These are phyloP conservation scores for Hygrophoropsis aurantiaca DNA, from an alignment of 768 basidiomycete species.

Conservation along the genomic window DNA sequence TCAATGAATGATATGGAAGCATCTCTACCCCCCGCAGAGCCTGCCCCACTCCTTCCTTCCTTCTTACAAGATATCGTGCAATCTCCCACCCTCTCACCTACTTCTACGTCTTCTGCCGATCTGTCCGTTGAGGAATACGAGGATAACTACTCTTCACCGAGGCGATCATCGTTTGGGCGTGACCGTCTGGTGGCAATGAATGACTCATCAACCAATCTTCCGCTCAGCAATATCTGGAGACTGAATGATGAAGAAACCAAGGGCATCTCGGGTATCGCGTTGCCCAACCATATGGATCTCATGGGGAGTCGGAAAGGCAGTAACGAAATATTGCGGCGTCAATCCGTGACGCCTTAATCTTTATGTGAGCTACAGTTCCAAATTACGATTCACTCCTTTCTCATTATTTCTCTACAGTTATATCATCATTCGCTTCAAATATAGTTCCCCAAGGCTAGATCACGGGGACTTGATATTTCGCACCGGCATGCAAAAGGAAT, in stretches of 20 bases:
- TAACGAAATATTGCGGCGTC: conserved; percentile 34
- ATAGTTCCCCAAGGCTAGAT: not conserved
- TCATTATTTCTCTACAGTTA: not conserved
- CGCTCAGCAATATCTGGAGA: conserved; percentile 63
- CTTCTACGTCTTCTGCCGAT: conserved; percentile 66
- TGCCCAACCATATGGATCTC: conserved; percentile 42
- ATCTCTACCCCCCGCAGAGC: conserved; percentile 30
- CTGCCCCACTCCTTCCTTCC: conserved; percentile 62
- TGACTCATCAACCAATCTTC: conserved; percentile 28
- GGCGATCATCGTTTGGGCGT: conserved; percentile 21
- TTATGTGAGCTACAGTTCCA: conserved; percentile 12
- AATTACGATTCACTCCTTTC: not conserved
- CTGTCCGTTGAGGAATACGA: conserved; percentile 60
- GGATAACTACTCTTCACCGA: conserved; percentile 31
- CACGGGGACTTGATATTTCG: not conserved
- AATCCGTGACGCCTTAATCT: conserved; percentile 14
- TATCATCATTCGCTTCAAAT: not conserved
- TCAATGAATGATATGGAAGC: conserved; percentile 22
- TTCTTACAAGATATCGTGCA: conserved; percentile 76
- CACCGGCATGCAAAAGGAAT: conserved; percentile 5
- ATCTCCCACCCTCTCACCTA: conserved; percentile 63
- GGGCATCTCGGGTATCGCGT: conserved; percentile 48
- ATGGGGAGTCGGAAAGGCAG: conserved; percentile 40
- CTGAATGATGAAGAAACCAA: conserved; percentile 72
- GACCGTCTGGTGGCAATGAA: conserved; percentile 24